Percentiles rank a stretch among this genome's conserved stretches.
Conservation (phyloP, 345 rosid genomes). For the Lepidium sativum region DNA sequence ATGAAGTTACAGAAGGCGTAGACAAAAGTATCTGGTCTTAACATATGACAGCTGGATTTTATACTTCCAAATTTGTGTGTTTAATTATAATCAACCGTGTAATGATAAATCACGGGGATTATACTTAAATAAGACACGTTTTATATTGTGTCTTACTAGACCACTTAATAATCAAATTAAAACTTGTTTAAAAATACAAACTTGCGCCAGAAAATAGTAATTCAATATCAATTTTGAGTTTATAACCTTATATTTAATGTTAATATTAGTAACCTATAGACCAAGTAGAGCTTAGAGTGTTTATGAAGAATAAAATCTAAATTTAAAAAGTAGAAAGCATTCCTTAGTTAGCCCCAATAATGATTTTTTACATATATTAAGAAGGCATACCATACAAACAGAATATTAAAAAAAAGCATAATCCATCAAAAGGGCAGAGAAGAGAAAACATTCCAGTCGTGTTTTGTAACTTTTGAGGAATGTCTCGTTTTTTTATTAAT, state of each 20-base stretch:
- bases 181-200: too few species aligned
- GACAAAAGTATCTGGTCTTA: constrained; percentile 24
- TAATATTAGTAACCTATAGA: neutral
- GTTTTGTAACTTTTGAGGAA: constrained; percentile 86
- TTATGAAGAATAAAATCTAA: too few species aligned
- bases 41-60: constrained; percentile 34
- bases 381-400: constrained; percentile 30
- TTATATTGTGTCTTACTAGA: neutral
- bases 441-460: constrained; percentile 64
- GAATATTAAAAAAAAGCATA: constrained; percentile 16
- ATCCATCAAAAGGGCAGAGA: constrained; percentile 27
- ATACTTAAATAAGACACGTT: neutral
- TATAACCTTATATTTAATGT: neutral
- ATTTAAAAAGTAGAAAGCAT: neutral
- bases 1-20: constrained; percentile 26
- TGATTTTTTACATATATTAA: constrained; percentile 24
- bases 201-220: too few species aligned
- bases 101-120: constrained; percentile 4
- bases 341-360: constrained; percentile 21
- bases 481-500: constrained; percentile 17
- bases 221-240: neutral
- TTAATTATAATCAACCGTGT: neutral
- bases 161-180: too few species aligned
- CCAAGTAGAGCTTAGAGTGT: neutral
- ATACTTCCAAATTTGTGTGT: too few species aligned